Base-by-base conservation (phyloP, 2,329 filamentous ascomycete genomes). In the Calonectria ilicicola region DNA sequence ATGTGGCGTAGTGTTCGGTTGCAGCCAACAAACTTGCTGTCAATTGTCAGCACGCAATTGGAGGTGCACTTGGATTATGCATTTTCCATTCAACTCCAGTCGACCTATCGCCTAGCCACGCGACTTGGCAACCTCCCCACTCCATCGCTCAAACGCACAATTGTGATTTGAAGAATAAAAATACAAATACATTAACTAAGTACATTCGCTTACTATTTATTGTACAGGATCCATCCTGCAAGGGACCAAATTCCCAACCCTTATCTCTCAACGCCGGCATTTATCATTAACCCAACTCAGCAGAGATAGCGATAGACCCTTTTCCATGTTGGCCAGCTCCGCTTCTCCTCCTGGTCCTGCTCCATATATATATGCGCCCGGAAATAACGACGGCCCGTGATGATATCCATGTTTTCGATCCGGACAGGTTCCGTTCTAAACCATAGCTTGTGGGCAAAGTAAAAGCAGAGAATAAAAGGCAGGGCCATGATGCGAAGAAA, bases 351-450 rank as follows among this genome's bases (percentile, higher is more conserved):
- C 47, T 88, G 85, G 86, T 98, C 96, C 82, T 97, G 93, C 47
- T 92, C 92, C 64, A 97, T 87, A 67, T 98, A 85, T 72, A 93
- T 90, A 23, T 92, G 91, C 49, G 98, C 85, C 81, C 98, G 95
- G 71, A 98, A 89, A 80, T 98, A 95, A 38, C 96, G 88, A 44
- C 95, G 91, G 2, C 96, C 96, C 0, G 95, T 98, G 72, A 93
- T 90, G 74, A 98, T 85, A 83, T 98, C 95, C 91, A 98, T 97
- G 74, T 97, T 93, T 56, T 89, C 86, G 46, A 89, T 84, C 23
- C 89, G 87, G 44, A 98, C 88, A 68, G 72, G 72, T 1, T 63
- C 32, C 2, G 76, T 77, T 14, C 74, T 69, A 80, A 90, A 94
- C 83, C 87, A 93, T 44, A 97, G n/a, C 84, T 98, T 98, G 83